These are phyloP conservation scores for Cystofilobasidium macerans DNA, from an alignment of 768 basidiomycete genomes.

Conservation along the genomic window DNA sequence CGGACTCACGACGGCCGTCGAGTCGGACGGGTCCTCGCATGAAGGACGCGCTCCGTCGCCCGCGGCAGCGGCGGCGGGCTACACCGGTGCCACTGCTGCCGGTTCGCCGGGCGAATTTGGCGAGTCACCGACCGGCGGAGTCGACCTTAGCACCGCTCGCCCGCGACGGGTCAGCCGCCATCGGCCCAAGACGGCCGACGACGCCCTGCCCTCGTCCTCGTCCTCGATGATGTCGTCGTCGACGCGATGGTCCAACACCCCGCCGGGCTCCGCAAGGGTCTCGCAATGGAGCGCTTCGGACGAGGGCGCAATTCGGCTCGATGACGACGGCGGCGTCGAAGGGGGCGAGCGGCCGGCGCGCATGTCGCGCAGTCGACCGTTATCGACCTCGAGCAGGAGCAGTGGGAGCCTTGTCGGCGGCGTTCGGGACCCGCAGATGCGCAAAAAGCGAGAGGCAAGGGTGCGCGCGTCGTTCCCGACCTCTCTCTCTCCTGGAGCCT, in stretches of 20 bases:
- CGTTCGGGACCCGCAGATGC: background rate
- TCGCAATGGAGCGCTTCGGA: background rate
- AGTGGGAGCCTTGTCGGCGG: background rate
- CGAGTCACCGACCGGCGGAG: background rate
- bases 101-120: background rate
- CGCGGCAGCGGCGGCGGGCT: too few relatives aligned
- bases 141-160: background rate
- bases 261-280: too few relatives aligned
- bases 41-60: background rate
- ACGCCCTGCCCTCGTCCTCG: background rate
- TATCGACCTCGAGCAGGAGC: background rate
- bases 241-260: too few relatives aligned
- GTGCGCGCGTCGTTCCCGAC: background rate
- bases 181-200: conserved; percentile 5
- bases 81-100: too few relatives aligned
- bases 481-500: background rate
- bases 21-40: background rate
- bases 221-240: background rate
- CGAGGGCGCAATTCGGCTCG: conserved; percentile 14
- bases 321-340: conserved; percentile 9
- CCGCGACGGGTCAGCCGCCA: background rate
- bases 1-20: background rate
- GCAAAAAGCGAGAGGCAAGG: conserved; percentile 16
- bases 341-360: background rate
- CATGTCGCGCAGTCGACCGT: background rate